Percentiles rank a stretch among this genome's conserved stretches.
These are phyloP conservation scores for Violaceomyces palustris DNA, from an alignment of 1,284 basidiomycete species.

Conservation along the genomic window DNA sequence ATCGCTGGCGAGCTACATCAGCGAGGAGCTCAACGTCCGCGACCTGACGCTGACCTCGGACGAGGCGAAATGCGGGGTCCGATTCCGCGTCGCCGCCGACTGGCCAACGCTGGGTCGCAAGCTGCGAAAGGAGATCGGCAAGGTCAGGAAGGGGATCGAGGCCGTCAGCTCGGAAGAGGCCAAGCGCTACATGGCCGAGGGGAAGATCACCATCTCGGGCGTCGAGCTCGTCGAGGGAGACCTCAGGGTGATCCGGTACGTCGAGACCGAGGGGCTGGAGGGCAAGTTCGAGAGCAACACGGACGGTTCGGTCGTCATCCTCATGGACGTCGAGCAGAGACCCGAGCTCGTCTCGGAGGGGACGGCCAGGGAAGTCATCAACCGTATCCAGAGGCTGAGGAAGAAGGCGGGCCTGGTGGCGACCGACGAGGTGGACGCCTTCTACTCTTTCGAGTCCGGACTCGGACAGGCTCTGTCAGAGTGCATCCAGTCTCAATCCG, in stretches of 20 bases:
- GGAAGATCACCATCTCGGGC: constrained; percentile 79
- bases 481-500: constrained; percentile 68
- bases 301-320: constrained; percentile 88
- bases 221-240: constrained; percentile 86
- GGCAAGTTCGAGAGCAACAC: constrained; percentile 74
- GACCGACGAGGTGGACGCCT: constrained; percentile 88
- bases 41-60: constrained; percentile 83
- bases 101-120: constrained; percentile 93
- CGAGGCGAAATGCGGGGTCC: constrained; percentile 78
- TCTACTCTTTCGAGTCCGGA: constrained; percentile 74
- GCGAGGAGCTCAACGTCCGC: constrained; percentile 92
- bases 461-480: constrained; percentile 61
- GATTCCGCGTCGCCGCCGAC: constrained; percentile 87
- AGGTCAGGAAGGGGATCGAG: constrained; percentile 84
- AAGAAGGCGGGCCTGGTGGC: constrained; percentile 93
- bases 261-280: constrained; percentile 60
- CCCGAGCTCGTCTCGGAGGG: constrained; percentile 83
- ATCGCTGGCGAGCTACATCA: constrained; percentile 80
- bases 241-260: constrained; percentile 81
- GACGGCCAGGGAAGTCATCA: constrained; percentile 82
- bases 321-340: constrained; percentile 82
- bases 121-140: constrained; percentile 83
- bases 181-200: constrained; percentile 70
- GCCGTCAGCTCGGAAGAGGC: constrained; percentile 74
- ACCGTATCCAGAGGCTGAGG: constrained; percentile 89